Evolutionary conservation across 2,329 filamentous ascomycete genomes (phyloP).

Genomic region (Colletotrichum australisinense): DNA sequence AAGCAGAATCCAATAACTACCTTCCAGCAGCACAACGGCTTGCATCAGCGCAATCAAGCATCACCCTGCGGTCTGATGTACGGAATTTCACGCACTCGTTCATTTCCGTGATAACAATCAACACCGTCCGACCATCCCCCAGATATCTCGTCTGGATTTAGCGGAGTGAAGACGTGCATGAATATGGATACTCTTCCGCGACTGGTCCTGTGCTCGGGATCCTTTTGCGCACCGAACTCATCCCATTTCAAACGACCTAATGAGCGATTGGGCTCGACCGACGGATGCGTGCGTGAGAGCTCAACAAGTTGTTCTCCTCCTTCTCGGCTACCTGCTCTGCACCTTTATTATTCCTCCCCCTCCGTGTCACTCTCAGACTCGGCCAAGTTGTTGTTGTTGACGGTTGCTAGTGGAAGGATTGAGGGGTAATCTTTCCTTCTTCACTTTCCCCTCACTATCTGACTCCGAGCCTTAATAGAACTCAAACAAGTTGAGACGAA

Average conservation of each 20-base stretch:
- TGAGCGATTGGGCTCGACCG: not conserved
- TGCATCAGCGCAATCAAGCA: not conserved
- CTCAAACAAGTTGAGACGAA: constrained; percentile 36
- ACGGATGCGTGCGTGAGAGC: not conserved
- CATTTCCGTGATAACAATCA: constrained; percentile 6
- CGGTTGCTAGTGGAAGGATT: not conserved
- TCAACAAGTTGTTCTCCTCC: not conserved
- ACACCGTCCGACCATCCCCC: not conserved
- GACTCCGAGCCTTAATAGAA: constrained; percentile 30
- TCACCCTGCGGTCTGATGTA: constrained; percentile 18
- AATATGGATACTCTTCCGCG: not conserved
- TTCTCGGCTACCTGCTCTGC: not conserved
- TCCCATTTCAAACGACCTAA: constrained; percentile 6
- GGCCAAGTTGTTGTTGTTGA: not conserved
- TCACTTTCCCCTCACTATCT: constrained; percentile 20
- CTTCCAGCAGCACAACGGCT: not conserved
- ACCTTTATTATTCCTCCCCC: not conserved
- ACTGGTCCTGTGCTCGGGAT: constrained; percentile 6
- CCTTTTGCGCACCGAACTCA: constrained; percentile 1
- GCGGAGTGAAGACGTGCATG: constrained; percentile 9
- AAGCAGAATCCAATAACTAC: not conserved
- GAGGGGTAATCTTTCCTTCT: not conserved
- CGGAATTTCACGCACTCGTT: not conserved
- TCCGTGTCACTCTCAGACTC: not conserved
- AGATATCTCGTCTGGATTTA: not conserved